Evolutionary conservation across 306 rosid species (phyloP).

Genomic region (Cucumis sativus): Cucumber_9930_V3 NC_026659.2:8972501-8973000

Average conservation of each 20-base stretch:
- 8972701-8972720: not conserved
- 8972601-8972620: not conserved
- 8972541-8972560: not conserved
- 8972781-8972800: not conserved
- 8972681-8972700: not conserved
- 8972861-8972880: not conserved
- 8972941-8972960: not conserved
- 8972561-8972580: not conserved
- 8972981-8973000: not conserved
- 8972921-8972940: not conserved
- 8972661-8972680: not conserved
- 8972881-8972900: not conserved
- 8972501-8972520: slow-evolving; percentile 41
- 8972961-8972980: not conserved
- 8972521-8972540: slow-evolving; percentile 46
- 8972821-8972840: not conserved
- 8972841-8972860: not conserved
- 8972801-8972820: not conserved
- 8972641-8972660: not conserved
- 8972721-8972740: not conserved
- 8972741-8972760: no score
- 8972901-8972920: not conserved
- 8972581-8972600: not conserved
- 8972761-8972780: no score
- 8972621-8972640: not conserved